These are phyloP conservation scores for Sordariomycetes sp. DNA, from an alignment of 2,329 filamentous ascomycete genomes.

Conservation along the genomic window DNA sequence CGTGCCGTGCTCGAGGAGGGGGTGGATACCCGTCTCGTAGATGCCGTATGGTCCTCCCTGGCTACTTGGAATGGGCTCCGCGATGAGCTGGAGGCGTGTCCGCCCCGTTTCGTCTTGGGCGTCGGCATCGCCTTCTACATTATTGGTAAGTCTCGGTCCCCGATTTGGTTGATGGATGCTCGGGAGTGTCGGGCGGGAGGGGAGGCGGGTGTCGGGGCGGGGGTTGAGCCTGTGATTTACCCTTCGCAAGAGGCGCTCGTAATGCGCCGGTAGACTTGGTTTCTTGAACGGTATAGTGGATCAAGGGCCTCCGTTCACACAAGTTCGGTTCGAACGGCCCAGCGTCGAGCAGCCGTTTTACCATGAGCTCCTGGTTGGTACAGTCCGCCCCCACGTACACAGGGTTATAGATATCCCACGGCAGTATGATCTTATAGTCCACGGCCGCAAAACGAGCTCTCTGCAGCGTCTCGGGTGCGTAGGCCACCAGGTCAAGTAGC, in stretches of 20 bases:
- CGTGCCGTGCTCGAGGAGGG: conserved; percentile 11
- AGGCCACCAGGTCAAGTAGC: not conserved
- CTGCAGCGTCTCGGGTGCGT: not conserved
- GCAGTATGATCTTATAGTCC: not conserved
- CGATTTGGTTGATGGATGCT: too few relatives aligned
- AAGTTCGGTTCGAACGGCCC: conserved; percentile 7
- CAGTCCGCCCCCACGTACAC: conserved; percentile 8
- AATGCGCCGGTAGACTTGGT: not conserved
- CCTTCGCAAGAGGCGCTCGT: conserved; percentile 1
- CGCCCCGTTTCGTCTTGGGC: not conserved
- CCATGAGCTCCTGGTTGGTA: conserved; percentile 5
- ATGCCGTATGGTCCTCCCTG: not conserved
- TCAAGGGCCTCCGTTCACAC: conserved; percentile 4
- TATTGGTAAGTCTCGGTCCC: too few relatives aligned
- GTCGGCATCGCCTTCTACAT: not conserved
- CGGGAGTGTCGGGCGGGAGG: too few relatives aligned
- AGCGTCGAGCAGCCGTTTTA: conserved; percentile 5
- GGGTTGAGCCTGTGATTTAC: not conserved
- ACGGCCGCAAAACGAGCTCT: not conserved
- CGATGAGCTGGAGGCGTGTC: not conserved
- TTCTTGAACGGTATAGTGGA: not conserved
- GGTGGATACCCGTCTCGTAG: conserved; percentile 8
- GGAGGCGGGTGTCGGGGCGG: too few relatives aligned
- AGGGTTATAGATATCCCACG: conserved; percentile 8
- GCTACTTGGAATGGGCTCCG: not conserved